Evolutionary conservation across 164 flowering plant species (phyloP).

Genomic region (Magnolia officinalis): DNA sequence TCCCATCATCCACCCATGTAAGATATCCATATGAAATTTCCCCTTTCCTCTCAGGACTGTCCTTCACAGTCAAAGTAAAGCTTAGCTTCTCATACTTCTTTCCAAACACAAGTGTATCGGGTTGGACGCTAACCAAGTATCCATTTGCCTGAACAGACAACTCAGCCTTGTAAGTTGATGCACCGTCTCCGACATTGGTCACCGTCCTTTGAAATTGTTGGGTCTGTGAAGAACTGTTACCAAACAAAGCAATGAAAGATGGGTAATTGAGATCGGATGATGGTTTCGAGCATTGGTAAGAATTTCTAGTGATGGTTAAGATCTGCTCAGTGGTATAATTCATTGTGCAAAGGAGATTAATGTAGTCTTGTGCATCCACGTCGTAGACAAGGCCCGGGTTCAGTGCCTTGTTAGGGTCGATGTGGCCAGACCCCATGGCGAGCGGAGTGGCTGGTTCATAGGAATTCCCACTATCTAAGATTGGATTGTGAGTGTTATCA

Average conservation of each 20-base stretch:
- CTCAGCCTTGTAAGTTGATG: conserved; percentile 35
- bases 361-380: conserved; percentile 34
- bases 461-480: conserved; percentile 26
- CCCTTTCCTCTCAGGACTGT: conserved; percentile 8
- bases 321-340: conserved; percentile 48
- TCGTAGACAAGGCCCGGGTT: conserved; percentile 72
- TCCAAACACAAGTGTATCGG: conserved; percentile 38
- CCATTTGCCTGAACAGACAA: conserved; percentile 18
- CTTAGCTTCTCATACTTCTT: conserved; percentile 44
- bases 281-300: conserved; percentile 27
- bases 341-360: conserved; percentile 49
- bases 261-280: conserved; percentile 68
- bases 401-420: conserved; percentile 62
- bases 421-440: conserved; percentile 66
- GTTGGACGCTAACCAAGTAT: conserved; percentile 39
- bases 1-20: conserved; percentile 34
- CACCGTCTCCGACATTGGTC: conserved; percentile 52
- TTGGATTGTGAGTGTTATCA: conserved; percentile 43
- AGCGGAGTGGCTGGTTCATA: conserved; percentile 40
- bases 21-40: conserved; percentile 24
- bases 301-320: conserved; percentile 31
- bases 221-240: conserved; percentile 5
- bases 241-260: conserved; percentile 50
- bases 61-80: conserved; percentile 25
- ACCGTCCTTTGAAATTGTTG: conserved; percentile 46